phyloP scores from a whole-genome alignment of 2,329 filamentous ascomycete species.

The Diaporthe destruens region DNA sequence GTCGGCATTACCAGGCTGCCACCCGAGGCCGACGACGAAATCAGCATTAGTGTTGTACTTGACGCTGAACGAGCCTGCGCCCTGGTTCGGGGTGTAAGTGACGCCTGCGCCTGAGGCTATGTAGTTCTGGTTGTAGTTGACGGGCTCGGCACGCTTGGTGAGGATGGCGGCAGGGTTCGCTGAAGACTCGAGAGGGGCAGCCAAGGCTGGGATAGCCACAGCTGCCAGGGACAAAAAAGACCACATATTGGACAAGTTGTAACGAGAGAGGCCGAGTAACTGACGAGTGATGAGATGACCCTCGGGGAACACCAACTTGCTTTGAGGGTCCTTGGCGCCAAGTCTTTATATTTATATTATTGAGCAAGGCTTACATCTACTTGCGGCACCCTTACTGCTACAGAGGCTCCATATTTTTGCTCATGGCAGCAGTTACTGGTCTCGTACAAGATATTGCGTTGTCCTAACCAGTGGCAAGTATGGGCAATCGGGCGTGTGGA shows the following conservation, averaged over 20 bases:
- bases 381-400: neutral
- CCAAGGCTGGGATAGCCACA: neutral
- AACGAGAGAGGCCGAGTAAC: neutral
- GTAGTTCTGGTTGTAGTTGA: conserved; percentile 58
- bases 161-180: conserved; percentile 7
- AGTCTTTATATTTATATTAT: conserved; percentile 1
- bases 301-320: neutral
- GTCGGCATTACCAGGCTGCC: conserved; percentile 60
- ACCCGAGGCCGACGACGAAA: conserved; percentile 70
- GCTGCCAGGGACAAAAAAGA: neutral
- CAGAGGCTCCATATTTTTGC: no score
- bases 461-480: neutral
- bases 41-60: conserved; percentile 60
- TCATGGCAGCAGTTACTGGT: no score
- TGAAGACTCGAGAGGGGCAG: conserved; percentile 15
- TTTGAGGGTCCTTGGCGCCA: conserved; percentile 1
- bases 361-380: neutral
- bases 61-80: conserved; percentile 58
- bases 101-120: conserved; percentile 52
- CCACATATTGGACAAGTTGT: conserved; percentile 9
- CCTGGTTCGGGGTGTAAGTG: conserved; percentile 50
- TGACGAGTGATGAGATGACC: conserved; percentile 1
- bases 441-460: no score
- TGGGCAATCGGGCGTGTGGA: conserved; percentile 1
- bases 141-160: conserved; percentile 6